A percentile compares a stretch with the other conserved stretches of the same genome.
phyloP scores from a whole-genome alignment of 75 land plant genomes.

The Cunninghamia lanceolata region DNA sequence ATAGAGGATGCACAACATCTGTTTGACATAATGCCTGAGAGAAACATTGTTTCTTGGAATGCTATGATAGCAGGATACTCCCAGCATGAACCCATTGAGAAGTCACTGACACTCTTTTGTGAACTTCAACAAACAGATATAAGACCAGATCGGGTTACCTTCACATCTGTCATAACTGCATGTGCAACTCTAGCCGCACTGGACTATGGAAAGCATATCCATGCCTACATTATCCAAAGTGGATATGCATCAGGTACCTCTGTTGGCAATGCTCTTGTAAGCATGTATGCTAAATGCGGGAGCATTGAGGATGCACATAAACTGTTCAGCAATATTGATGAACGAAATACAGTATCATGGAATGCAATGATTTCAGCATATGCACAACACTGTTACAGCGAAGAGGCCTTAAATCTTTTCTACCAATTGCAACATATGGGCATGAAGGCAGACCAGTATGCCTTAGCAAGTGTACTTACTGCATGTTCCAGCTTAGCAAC shows the following conservation, averaged over 20 bases:
- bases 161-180: conserved; percentile 11
- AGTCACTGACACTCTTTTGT: conserved; percentile 15
- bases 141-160: conserved; percentile 19
- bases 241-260: conserved; percentile 15
- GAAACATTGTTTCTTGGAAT: conserved; percentile 19
- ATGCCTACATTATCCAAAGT: conserved; percentile 3
- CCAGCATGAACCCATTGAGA: conserved; percentile 5
- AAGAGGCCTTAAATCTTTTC: conserved; percentile 22
- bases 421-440: conserved; percentile 19
- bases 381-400: conserved; percentile 17
- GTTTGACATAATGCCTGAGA: conserved; percentile 11
- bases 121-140: conserved; percentile 15
- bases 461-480: conserved; percentile 41
- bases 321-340: conserved; percentile 14
- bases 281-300: conserved; percentile 17
- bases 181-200: conserved; percentile 12
- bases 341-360: conserved; percentile 19
- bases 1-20: conserved; percentile 16
- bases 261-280: conserved; percentile 20
- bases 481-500: conserved; percentile 34
- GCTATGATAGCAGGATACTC: conserved; percentile 19
- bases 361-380: conserved; percentile 20
- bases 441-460: too few relatives aligned
- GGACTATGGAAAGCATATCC: conserved; percentile 12
- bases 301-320: conserved; percentile 14